Base-by-base conservation (phyloP, 352 stramenopile genomes). In the Globisporangium paddicum region DNA sequence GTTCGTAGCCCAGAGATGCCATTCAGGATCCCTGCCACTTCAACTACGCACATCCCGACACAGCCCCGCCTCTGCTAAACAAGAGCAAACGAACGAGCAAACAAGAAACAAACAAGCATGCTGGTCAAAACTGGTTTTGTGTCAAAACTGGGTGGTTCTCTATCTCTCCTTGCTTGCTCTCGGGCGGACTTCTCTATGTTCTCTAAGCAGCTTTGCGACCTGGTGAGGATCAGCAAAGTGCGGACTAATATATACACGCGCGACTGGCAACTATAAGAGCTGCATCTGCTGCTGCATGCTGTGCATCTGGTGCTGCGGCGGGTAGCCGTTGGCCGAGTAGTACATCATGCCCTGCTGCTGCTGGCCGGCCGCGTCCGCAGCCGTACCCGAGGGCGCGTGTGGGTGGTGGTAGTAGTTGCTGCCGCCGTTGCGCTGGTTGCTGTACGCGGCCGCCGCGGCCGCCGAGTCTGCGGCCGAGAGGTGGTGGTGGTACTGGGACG, bases 221-320 rank as follows among this genome's bases (percentile, higher is more conserved):
- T 13, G 5, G 23, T n/a, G 52, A 18, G 13, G 14, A 32, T 14
- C 25, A 34, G 21, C 21, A 16, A 45, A 19, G 16, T 19, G 50
- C 18, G 42, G 44, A 37, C 54, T 60, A 64, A 62, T 68, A 68
- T 59, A 58, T 75, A 75, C 60, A 16, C 16, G 23, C 45, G 34
- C 13, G 45, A 42, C 37, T n/a, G n/a, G 37, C 30, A 37, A 58
- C 79, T 81, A 86, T 79, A 86, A 81, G 66, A 89, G 79, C 58
- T 86, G 82, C 82, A 91, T 88, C 63, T 81, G 72, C 63, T 77
- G 71, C 63, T 75, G 73, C 63, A 86, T 68, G 72, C 65, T 79
- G 71, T 91, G 82, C 79, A 91, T 88, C 71, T 85, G 82, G 55
- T 91, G 79, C 64, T 72, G 72, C 40, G 62, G 65, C 55, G 64